Conservation (phyloP, 257 asterid species). For the Thymus mandschuricus region DNA sequence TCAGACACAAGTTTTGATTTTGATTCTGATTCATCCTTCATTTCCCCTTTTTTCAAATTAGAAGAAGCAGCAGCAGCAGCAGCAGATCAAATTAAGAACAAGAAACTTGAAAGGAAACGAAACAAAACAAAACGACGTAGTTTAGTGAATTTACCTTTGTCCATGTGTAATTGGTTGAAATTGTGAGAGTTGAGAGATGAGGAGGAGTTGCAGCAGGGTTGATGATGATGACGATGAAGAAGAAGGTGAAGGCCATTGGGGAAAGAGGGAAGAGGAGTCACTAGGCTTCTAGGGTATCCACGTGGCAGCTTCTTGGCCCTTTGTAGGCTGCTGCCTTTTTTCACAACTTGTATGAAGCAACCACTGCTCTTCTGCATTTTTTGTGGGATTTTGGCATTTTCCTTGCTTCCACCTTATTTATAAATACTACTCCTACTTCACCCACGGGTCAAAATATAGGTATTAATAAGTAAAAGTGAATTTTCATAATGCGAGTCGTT, state of each 20-base stretch:
- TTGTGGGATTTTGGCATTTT: no score
- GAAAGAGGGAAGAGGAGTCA: not conserved
- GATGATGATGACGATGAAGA: no score
- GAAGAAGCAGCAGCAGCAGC: constrained; percentile 5
- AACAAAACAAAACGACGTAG: not conserved
- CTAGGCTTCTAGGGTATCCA: constrained; percentile 34
- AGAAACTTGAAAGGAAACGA: not conserved
- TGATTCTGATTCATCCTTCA: not conserved
- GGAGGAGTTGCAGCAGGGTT: no score
- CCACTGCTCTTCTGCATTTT: constrained; percentile 4
- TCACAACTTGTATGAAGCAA: not conserved
- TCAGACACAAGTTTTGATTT: constrained; percentile 38
- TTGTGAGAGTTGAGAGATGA: not conserved
- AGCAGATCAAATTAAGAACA: not conserved
- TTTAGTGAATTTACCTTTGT: not conserved
- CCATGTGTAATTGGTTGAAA: no score
- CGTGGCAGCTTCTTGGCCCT: constrained; percentile 61
- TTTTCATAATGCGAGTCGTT: no score
- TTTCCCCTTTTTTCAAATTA: constrained; percentile 41
- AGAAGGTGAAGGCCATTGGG: not conserved
- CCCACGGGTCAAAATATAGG: no score
- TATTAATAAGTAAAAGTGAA: no score
- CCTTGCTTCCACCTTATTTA: no score
- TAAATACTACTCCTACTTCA: no score
- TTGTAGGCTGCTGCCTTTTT: constrained; percentile 24